Evolutionary conservation across 805 yeast genomes (phyloP), one percentile per base, ranked within the genome.

Genomic region (Kodamaea sagamina): DNA sequence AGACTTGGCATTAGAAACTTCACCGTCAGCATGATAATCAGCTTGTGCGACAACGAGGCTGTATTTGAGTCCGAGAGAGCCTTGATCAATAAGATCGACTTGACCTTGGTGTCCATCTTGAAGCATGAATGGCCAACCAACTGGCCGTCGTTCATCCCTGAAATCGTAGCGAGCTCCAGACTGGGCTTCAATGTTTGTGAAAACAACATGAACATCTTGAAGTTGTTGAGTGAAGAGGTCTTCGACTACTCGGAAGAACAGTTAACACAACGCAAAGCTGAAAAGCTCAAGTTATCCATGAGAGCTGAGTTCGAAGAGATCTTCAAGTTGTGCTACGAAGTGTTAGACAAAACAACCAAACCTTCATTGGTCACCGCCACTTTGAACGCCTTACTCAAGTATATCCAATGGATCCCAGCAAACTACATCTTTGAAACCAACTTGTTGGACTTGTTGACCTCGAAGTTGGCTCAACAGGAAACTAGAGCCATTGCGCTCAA

Each of bases 41-140:
- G 89, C 16, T 78, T 92, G 77, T 87, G 96, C 67, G 92, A 88
- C 47, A 87, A 87, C 60, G 95, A 88, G 47, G 69, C 74, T 7
- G 73, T 79, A 24, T 89, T 90, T 59, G 76, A 74, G 39, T 66
- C 77, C 32, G 89, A 89, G 59, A 84, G 83, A 57, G 82, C 97
- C 15, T 75, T 93, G 58, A 88, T 93, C 59, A 88, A 86, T 71
- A 93, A 93, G 65, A 89, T 90, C 55, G 96, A 93, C 67, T 75
- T 93, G 58, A 92, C 98, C 11, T 73, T 93, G 57, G 99, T 93
- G 27, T 95, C 90, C 59, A 84, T 93, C 41, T 79, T 93, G 58
- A 93, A 93, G 59, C 98, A 93, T 68, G 99, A 93, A 63, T 93
- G 99, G 99, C 99, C 99, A 25, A 88, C 84, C 54, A 86, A 90